These are phyloP conservation scores for Sorghum bicolor DNA, from an alignment of 176 grass and related monocot species.

Conservation along the genomic window DNA sequence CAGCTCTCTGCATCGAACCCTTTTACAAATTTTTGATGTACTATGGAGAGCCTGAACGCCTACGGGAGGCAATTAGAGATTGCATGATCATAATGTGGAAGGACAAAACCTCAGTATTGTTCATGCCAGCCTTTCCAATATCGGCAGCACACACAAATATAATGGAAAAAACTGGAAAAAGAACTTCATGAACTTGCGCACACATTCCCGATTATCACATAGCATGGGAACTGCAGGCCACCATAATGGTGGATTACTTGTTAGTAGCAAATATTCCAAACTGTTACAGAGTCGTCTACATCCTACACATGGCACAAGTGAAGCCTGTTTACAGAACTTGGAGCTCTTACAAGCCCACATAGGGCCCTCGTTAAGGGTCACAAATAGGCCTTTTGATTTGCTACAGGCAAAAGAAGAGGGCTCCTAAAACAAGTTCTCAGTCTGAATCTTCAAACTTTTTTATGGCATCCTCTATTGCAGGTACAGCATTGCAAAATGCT, in stretches of 20 bases:
- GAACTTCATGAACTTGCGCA: background rate
- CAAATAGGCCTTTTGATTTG: background rate
- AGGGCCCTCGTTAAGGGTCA: background rate
- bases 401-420: constrained; percentile 2
- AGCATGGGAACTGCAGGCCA: background rate
- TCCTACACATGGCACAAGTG: constrained; percentile 7
- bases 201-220: background rate
- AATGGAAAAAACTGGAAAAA: background rate
- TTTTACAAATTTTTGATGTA: background rate
- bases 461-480: constrained; percentile 79
- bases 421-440: constrained; percentile 27
- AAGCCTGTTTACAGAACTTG: background rate
- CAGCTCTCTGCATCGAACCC: background rate
- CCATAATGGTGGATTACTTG: background rate
- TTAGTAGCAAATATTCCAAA: constrained; percentile 13
- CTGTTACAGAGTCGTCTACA: background rate
- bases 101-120: too few relatives aligned
- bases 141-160: background rate
- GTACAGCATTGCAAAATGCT: constrained; percentile 57
- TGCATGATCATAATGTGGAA: background rate
- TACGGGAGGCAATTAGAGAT: background rate
- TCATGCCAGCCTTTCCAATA: background rate
- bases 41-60: too few relatives aligned
- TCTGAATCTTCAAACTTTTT: constrained; percentile 61
- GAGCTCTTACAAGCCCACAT: background rate